Conservation (phyloP, 163 green algal genomes). For the Volvox carteri region DNA sequence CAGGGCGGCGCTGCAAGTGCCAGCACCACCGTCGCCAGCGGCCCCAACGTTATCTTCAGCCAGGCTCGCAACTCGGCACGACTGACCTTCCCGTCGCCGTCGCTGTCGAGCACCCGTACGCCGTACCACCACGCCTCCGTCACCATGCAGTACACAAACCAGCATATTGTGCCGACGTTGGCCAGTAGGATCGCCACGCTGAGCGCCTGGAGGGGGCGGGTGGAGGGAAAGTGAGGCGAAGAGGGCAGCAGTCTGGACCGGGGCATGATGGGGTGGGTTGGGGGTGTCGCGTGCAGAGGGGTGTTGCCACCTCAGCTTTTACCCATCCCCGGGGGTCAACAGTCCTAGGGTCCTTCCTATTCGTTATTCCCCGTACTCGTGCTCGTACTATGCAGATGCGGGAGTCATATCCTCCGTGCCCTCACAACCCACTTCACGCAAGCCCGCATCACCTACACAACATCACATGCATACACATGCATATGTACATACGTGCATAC, state of each 20-base stretch:
- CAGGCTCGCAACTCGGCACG: neutral
- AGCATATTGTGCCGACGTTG: neutral
- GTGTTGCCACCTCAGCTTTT: neutral
- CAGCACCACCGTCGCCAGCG: neutral
- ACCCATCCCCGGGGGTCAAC: neutral
- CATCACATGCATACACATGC: neutral
- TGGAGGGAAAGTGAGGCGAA: neutral
- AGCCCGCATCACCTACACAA: neutral
- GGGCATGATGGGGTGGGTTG: too few species aligned
- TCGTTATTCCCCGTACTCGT: neutral
- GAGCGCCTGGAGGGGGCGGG: neutral
- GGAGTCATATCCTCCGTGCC: neutral
- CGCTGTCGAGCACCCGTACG: constrained; percentile 37
- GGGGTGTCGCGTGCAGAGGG: too few species aligned
- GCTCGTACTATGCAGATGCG: neutral
- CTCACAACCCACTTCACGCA: neutral
- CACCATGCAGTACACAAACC: constrained; percentile 31
- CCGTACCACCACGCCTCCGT: constrained; percentile 24
- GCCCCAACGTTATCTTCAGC: neutral
- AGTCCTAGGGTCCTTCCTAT: neutral
- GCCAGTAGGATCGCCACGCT: constrained; percentile 2
- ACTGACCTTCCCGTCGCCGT: constrained; percentile 30
- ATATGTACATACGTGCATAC: neutral
- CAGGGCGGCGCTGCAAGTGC: neutral
- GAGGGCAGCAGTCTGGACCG: too few species aligned